Conservation (phyloP, 768 basidiomycete genomes). For the Leccinum disarticulatum region DNA sequence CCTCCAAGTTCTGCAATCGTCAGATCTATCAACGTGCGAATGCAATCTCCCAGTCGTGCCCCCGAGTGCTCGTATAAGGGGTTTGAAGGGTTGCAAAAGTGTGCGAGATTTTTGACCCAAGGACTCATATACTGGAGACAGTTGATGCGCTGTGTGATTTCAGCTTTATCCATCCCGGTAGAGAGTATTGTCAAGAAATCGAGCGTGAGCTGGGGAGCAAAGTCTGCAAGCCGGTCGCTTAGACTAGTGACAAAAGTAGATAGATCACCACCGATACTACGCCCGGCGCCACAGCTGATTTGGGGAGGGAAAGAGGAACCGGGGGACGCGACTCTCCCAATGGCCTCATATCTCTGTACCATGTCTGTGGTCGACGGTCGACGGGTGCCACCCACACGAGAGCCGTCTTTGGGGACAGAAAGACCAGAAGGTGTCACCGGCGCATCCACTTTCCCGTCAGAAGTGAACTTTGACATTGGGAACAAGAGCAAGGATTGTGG, state of each 20-base stretch:
- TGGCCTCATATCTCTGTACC: conserved; percentile 79
- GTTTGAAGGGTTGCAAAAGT: conserved; percentile 68
- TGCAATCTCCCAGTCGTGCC: conserved; percentile 74
- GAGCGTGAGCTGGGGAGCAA: conserved; percentile 79
- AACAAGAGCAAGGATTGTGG: conserved; percentile 84
- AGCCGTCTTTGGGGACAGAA: conserved; percentile 47
- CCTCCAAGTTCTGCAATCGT: conserved; percentile 71
- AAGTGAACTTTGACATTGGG: conserved; percentile 43
- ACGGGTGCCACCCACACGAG: conserved; percentile 41
- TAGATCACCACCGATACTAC: conserved; percentile 30
- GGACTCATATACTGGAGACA: conserved; percentile 84
- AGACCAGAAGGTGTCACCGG: conserved; percentile 38
- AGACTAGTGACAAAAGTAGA: conserved; percentile 59
- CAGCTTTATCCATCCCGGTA: conserved; percentile 53
- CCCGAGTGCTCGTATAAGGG: conserved; percentile 70
- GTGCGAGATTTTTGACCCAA: conserved; percentile 81
- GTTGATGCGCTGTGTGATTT: conserved; percentile 56
- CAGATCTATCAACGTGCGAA: conserved; percentile 75
- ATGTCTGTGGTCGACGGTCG: conserved; percentile 84
- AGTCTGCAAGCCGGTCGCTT: conserved; percentile 70
- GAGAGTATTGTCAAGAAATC: conserved; percentile 87
- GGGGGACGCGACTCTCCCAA: conserved; percentile 38
- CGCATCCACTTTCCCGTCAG: conserved; percentile 39
- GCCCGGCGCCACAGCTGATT: conserved; percentile 22
- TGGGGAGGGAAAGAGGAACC: conserved; percentile 33